A percentile compares a stretch with the other conserved stretches of the same genome.
Conservation (phyloP, 169 alveolate genomes). For the Plasmodium ovale region DNA sequence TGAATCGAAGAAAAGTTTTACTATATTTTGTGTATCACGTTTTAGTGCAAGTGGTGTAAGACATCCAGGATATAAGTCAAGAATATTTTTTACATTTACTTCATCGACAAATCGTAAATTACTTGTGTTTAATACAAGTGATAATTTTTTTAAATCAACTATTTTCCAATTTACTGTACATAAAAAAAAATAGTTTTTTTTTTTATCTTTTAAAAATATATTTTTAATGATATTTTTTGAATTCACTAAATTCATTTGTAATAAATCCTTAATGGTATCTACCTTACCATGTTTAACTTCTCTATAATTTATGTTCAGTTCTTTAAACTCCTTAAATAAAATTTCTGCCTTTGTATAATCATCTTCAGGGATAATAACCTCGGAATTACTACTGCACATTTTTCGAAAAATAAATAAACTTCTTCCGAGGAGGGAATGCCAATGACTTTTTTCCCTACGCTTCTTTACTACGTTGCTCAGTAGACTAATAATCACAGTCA, state of each 20-base stretch:
- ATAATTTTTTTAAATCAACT: slow-evolving; percentile 80
- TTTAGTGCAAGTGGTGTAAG: slow-evolving; percentile 86
- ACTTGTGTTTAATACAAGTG: slow-evolving; percentile 80
- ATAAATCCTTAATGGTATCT: slow-evolving; percentile 60
- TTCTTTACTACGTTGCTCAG: too few relatives aligned
- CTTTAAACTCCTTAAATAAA: slow-evolving; percentile 41
- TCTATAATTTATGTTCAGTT: slow-evolving; percentile 61
- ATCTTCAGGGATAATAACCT: slow-evolving; percentile 32
- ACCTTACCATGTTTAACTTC: slow-evolving; percentile 76
- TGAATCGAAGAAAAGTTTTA: slow-evolving; percentile 43
- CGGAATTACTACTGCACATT: slow-evolving; percentile 10
- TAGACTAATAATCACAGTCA: too few relatives aligned
- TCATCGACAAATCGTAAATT: slow-evolving; percentile 87
- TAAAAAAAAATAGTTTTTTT: slow-evolving; percentile 76
- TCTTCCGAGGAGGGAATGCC: background rate
- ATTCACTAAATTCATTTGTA: slow-evolving; percentile 53
- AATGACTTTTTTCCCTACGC: background rate
- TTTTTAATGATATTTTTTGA: slow-evolving; percentile 68
- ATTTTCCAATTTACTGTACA: slow-evolving; percentile 75
- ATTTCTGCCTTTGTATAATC: slow-evolving; percentile 23
- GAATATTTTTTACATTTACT: slow-evolving; percentile 78
- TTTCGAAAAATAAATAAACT: too few relatives aligned
- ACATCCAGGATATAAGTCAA: slow-evolving; percentile 83
- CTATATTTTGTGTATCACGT: slow-evolving; percentile 79
- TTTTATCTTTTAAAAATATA: slow-evolving; percentile 81